Conservation (phyloP, 768 basidiomycete genomes). For the Termitomyces sp. region DNA sequence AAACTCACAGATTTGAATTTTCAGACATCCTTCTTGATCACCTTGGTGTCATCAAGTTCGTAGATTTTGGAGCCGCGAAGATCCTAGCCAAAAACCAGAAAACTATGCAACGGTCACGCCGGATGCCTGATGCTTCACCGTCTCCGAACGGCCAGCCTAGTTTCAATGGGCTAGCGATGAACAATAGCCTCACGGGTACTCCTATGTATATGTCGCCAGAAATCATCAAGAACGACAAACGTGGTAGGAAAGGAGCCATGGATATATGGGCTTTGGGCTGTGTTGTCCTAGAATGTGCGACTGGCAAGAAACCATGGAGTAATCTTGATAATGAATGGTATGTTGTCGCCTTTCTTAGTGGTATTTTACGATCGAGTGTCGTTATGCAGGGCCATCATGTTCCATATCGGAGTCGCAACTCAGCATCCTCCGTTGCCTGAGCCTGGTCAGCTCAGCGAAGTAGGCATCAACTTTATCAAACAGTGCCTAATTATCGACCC, state of each 20-base stretch:
- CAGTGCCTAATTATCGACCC: constrained; percentile 89
- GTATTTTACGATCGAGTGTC: neutral
- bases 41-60: constrained; percentile 90
- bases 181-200: constrained; percentile 91
- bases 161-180: constrained; percentile 51
- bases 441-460: constrained; percentile 79
- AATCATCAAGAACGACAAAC: constrained; percentile 90
- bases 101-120: constrained; percentile 74
- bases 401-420: constrained; percentile 95
- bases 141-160: constrained; percentile 29
- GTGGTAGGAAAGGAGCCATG: constrained; percentile 91
- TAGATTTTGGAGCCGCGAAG: constrained; percentile 97
- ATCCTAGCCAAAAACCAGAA: constrained; percentile 89
- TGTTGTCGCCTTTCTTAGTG: constrained; percentile 17
- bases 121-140: constrained; percentile 42
- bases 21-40: constrained; percentile 91
- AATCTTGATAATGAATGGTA: constrained; percentile 99
- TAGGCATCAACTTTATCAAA: constrained; percentile 93
- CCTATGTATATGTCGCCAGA: constrained; percentile 99
- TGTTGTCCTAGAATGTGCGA: constrained; percentile 95
- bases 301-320: constrained; percentile 97
- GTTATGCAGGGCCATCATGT: constrained; percentile 93
- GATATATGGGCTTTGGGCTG: constrained; percentile 98
- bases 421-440: constrained; percentile 96
- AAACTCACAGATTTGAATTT: constrained; percentile 8